phyloP scores from a whole-genome alignment of 2,329 filamentous ascomycete genomes.

The Aspergillus novoparasiticus region DNA sequence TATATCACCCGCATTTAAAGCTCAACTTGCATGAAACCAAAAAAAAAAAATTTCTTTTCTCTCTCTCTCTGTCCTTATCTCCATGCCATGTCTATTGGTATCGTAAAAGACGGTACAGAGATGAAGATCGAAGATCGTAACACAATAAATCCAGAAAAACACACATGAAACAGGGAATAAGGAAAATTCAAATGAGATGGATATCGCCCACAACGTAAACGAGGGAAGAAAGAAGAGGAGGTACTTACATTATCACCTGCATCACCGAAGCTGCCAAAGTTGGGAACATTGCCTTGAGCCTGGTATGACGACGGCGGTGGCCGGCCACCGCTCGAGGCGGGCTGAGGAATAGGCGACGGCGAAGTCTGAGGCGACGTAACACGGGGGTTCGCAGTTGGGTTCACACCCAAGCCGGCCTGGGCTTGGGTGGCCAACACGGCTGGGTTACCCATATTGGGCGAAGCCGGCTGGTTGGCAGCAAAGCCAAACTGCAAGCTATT shows the following conservation, averaged over 20 bases:
- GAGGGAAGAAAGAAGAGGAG: not conserved
- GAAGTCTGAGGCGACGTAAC: constrained; percentile 84
- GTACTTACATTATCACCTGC: constrained; percentile 68
- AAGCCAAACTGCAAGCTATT: constrained; percentile 79
- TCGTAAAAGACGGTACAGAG: not conserved
- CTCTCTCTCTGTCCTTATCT: not conserved
- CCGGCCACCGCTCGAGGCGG: constrained; percentile 77
- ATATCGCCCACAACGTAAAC: not conserved
- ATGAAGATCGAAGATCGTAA: not conserved
- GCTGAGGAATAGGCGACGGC: constrained; percentile 90
- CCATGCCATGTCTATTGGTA: not conserved
- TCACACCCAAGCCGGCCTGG: constrained; percentile 48
- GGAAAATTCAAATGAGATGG: not conserved
- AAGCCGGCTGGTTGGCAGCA: constrained; percentile 61
- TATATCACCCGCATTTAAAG: not conserved
- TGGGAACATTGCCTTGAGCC: constrained; percentile 69
- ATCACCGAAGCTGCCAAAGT: constrained; percentile 83
- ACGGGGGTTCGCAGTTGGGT: constrained; percentile 65
- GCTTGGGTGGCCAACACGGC: constrained; percentile 48
- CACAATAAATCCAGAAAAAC: not conserved
- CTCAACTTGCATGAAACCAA: not conserved
- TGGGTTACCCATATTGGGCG: constrained; percentile 65
- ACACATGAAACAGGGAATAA: not conserved
- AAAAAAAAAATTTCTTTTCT: constrained; percentile 5
- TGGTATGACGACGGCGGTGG: constrained; percentile 78